Conservation (phyloP, 345 rosid genomes). For the Arabis hirsuta region DNA sequence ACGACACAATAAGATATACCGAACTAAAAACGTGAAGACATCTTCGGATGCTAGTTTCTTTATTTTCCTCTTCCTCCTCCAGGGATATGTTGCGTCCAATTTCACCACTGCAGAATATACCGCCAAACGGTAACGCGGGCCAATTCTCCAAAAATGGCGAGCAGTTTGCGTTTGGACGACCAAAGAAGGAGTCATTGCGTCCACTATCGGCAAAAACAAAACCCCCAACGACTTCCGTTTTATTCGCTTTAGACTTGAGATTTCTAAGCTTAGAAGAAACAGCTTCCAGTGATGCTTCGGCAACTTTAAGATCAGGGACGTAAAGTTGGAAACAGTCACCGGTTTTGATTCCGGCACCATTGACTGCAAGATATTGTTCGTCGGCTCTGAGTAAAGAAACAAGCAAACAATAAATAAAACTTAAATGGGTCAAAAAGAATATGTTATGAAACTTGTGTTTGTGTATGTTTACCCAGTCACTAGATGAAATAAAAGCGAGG, state of each 20-base stretch:
- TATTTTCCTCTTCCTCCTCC: conserved; percentile 28
- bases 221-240: conserved; percentile 66
- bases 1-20: conserved; percentile 60
- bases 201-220: conserved; percentile 60
- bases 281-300: conserved; percentile 46
- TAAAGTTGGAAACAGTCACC: conserved; percentile 76
- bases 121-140: conserved; percentile 63
- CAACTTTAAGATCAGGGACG: conserved; percentile 51
- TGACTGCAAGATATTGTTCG: conserved; percentile 59
- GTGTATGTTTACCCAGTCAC: conserved; percentile 56
- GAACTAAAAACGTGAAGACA: conserved; percentile 68
- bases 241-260: conserved; percentile 48
- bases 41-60: conserved; percentile 36
- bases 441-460: conserved; percentile 22
- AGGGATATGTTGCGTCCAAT: conserved; percentile 53
- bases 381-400: conserved; percentile 56
- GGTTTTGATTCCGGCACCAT: conserved; percentile 61
- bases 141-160: conserved; percentile 70
- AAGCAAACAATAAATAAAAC: neutral
- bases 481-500: conserved; percentile 62
- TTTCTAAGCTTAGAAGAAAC: conserved; percentile 48
- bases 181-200: conserved; percentile 62
- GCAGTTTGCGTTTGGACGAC: conserved; percentile 51
- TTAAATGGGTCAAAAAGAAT: conserved; percentile 26
- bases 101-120: conserved; percentile 72